Conservation (phyloP, 75 land plant species). For the Picea glauca region DNA sequence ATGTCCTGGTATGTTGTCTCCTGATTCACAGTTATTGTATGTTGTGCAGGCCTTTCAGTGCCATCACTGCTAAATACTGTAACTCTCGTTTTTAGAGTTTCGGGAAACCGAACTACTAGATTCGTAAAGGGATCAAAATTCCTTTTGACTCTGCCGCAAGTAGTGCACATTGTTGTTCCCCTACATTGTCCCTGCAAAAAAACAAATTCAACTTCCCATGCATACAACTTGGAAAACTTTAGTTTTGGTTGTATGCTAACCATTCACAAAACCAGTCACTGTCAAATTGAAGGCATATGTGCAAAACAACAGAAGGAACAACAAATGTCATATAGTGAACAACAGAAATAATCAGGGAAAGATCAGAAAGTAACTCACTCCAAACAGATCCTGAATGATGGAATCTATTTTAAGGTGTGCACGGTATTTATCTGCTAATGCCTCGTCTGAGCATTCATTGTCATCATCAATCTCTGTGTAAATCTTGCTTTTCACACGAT, state of each 20-base stretch:
- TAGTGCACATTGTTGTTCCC: neutral
- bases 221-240: no score
- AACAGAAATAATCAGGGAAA: no score
- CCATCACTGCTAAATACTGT: neutral
- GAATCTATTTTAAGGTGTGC: slow-evolving; percentile 20
- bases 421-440: slow-evolving; percentile 22
- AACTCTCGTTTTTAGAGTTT: neutral
- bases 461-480: slow-evolving; percentile 23
- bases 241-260: no score
- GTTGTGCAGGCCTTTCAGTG: neutral
- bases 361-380: slow-evolving; percentile 4
- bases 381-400: slow-evolving; percentile 24
- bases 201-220: no score
- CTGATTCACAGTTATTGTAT: neutral
- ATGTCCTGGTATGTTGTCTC: no score
- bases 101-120: neutral
- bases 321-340: no score
- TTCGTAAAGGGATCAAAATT: neutral
- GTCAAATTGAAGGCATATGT: no score
- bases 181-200: no score
- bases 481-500: slow-evolving; percentile 22
- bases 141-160: neutral
- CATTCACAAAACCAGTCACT: no score
- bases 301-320: no score
- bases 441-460: slow-evolving; percentile 24